Conservation (phyloP, 1,284 basidiomycete genomes). For the Cutaneotrichosporon cavernicola region DNA sequence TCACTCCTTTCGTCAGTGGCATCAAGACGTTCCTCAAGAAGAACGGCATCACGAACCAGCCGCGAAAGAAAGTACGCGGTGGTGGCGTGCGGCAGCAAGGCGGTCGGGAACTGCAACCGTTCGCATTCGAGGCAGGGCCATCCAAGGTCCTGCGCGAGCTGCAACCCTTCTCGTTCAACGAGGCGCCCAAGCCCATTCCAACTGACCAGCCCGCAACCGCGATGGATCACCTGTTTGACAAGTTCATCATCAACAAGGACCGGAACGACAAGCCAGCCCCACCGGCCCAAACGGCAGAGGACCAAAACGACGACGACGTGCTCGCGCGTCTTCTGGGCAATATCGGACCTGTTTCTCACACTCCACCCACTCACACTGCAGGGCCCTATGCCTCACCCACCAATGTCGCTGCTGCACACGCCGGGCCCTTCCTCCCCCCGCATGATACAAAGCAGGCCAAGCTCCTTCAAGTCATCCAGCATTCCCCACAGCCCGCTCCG, state of each 20-base stretch:
- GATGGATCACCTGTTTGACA: constrained; percentile 43
- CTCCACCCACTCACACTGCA: neutral
- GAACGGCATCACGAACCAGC: constrained; percentile 32
- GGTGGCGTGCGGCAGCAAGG: constrained; percentile 6
- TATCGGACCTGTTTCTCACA: constrained; percentile 16
- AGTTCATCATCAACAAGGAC: constrained; percentile 44
- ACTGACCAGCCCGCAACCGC: constrained; percentile 23
- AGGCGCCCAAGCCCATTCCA: neutral
- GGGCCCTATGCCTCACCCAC: too few relatives aligned
- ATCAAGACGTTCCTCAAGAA: constrained; percentile 44
- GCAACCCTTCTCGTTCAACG: constrained; percentile 42
- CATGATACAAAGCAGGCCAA: constrained; percentile 20
- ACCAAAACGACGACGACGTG: constrained; percentile 38
- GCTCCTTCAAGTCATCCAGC: constrained; percentile 17
- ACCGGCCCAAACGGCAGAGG: constrained; percentile 11
- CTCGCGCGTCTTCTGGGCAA: constrained; percentile 38
- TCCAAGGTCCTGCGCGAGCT: constrained; percentile 28
- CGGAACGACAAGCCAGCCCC: constrained; percentile 29
- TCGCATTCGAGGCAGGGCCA: constrained; percentile 31
- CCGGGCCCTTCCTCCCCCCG: constrained; percentile 1
- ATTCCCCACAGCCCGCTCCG: neutral
- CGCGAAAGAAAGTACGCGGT: constrained; percentile 1
- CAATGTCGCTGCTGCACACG: neutral
- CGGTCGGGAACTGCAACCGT: constrained; percentile 40
- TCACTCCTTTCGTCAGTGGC: constrained; percentile 85